Percentiles rank a stretch among this genome's conserved stretches.
phyloP scores from a whole-genome alignment of 306 rosid species.

The Cajanus cajan region DNA sequence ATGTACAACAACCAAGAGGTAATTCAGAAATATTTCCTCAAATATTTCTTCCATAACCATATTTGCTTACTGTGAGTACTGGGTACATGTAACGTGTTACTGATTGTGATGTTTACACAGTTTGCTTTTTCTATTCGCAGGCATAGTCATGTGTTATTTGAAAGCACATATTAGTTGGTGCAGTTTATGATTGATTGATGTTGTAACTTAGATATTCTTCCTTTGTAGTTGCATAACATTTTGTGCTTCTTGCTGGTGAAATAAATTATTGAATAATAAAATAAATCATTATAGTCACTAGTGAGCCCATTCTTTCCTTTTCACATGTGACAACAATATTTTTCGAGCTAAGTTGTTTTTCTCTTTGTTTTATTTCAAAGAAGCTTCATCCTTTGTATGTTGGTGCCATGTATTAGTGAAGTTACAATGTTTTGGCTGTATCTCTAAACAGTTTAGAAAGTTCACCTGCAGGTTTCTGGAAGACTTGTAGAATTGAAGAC shows the following conservation, averaged over 20 bases:
- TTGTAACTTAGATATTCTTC: conserved; percentile 20
- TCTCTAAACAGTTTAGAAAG: conserved; percentile 15
- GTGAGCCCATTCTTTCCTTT: not conserved
- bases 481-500: conserved; percentile 78
- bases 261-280: conserved; percentile 7
- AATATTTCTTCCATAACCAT: not conserved
- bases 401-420: not conserved
- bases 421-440: not conserved
- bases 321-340: conserved; percentile 2
- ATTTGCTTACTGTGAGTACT: not conserved
- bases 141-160: not conserved
- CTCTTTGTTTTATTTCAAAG: conserved; percentile 23
- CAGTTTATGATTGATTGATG: not conserved
- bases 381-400: conserved; percentile 13
- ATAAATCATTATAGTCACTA: not conserved
- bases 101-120: not conserved
- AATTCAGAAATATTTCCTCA: conserved; percentile 12
- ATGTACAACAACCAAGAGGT: not conserved
- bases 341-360: not conserved
- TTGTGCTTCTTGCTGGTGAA: not conserved
- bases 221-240: not conserved
- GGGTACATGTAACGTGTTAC: conserved; percentile 11
- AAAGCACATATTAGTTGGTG: not conserved
- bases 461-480: conserved; percentile 65
- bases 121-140: not conserved